These are phyloP conservation scores for Thielaviopsis ethacetica DNA, from an alignment of 2,329 filamentous ascomycete species.

Conservation along the genomic window DNA sequence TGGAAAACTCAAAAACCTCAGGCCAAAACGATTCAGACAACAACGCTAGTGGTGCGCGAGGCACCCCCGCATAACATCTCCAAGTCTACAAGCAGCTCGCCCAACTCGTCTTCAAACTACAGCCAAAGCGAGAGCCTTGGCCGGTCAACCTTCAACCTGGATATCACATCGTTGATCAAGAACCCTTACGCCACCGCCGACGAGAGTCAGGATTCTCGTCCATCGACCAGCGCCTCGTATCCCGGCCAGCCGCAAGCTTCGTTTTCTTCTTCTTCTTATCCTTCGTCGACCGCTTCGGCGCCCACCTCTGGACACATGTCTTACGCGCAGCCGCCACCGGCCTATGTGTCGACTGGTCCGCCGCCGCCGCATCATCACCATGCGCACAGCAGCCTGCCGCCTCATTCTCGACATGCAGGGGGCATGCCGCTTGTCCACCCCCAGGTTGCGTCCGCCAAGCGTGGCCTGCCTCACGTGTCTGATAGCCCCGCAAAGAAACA, in stretches of 20 bases:
- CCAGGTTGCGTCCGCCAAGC: slow-evolving; percentile 21
- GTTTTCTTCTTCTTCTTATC: slow-evolving; percentile 15
- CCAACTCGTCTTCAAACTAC: background rate
- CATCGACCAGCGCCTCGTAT: slow-evolving; percentile 14
- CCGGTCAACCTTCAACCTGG: slow-evolving; percentile 54
- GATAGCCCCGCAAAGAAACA: slow-evolving; percentile 78
- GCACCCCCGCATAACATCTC: slow-evolving; percentile 8
- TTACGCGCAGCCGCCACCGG: slow-evolving; percentile 10
- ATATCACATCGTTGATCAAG: slow-evolving; percentile 85
- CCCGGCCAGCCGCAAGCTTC: slow-evolving; percentile 14
- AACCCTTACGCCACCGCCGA: slow-evolving; percentile 42
- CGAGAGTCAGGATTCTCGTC: slow-evolving; percentile 43
- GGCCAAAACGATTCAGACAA: slow-evolving; percentile 6
- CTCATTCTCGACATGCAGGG: slow-evolving; percentile 1
- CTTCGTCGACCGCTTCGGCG: slow-evolving; percentile 10
- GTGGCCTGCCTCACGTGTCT: slow-evolving; percentile 36
- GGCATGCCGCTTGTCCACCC: slow-evolving; percentile 15
- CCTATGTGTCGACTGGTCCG: slow-evolving; percentile 11
- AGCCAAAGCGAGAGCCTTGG: slow-evolving; percentile 1
- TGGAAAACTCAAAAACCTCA: background rate
- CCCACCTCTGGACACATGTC: slow-evolving; percentile 10
- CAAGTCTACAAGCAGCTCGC: background rate
- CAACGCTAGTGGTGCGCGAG: slow-evolving; percentile 10
- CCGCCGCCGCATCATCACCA: slow-evolving; percentile 18
- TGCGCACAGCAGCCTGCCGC: slow-evolving; percentile 10